Base-by-base conservation (phyloP, 768 basidiomycete genomes). In the Suillus clintonianus region DNA sequence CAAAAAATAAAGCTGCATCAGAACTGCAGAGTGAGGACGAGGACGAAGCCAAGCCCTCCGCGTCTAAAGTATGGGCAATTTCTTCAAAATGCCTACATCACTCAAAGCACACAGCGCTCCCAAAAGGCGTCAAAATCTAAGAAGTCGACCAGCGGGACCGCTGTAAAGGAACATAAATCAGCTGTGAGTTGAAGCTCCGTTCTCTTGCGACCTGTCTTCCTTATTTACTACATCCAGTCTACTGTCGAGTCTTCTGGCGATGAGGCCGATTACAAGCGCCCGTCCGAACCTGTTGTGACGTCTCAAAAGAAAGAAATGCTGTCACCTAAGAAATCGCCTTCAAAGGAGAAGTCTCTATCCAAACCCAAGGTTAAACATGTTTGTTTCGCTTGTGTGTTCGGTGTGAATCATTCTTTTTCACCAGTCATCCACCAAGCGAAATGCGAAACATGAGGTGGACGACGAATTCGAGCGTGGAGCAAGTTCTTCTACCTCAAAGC, bases 171-270 rank as follows among this genome's bases (percentile, higher is more conserved):
- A 10, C 60, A 62, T 22, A 62, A 62, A 56, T 61, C 60, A n/a
- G 55, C 54, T 14, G 60, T 61, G n/a, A 56, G 60, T 59, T n/a
- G 13, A 24, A 24, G 10, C 14, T 56, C 2, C 3, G 7, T 37
- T 37, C 34, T 24, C 15, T 61, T 41, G 56, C 5, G 24, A 39
- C 24, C 8, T 19, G 37, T 57, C 56, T 56, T 56, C 24, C 24
- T 27, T 17, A 27, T 51, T 51, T 32, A 57, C 22, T 41, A 41
- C 10, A 24, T 5, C 43, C 34, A 75, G 74, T 69, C 74, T 48
- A 57, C 64, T 14, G 66, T 76, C 10, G 74, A 75, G 41, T 68
- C 74, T 27, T 76, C 74, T 1, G 74, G 67, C 15, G 74, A 74
- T 36, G 73, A 74, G 51, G 68, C 22, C 19, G 57, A 48, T 41